Evolutionary conservation across 805 yeast species (phyloP).

Genomic region (Yarrowia sp.): DNA sequence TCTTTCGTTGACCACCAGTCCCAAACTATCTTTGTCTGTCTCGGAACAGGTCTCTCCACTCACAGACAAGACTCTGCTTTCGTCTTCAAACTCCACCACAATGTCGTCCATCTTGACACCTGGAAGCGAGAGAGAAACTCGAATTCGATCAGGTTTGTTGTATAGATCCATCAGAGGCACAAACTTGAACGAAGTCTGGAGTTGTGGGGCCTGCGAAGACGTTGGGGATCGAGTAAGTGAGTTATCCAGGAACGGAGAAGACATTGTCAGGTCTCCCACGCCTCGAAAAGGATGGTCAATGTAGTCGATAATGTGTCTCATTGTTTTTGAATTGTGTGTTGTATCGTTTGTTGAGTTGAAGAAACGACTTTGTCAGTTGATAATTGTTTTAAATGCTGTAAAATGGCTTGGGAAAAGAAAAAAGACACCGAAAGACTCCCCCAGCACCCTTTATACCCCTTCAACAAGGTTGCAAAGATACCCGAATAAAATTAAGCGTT

Average conservation of each 20-base stretch:
- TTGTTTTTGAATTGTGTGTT: background rate
- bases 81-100: slow-evolving; percentile 57
- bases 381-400: background rate
- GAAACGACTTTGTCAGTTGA: background rate
- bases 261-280: slow-evolving; percentile 6
- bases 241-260: slow-evolving; percentile 4
- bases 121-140: slow-evolving; percentile 51
- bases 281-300: slow-evolving; percentile 14
- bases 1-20: slow-evolving; percentile 50
- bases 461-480: background rate
- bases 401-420: background rate
- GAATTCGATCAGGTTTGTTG: slow-evolving; percentile 46
- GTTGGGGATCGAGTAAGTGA: background rate
- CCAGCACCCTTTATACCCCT: background rate
- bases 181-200: slow-evolving; percentile 32
- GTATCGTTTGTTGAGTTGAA: background rate
- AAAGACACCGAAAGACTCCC: background rate
- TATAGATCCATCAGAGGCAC: slow-evolving; percentile 59
- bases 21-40: slow-evolving; percentile 24
- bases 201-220: background rate
- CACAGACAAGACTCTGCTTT: slow-evolving; percentile 51
- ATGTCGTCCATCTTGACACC: slow-evolving; percentile 54
- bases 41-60: slow-evolving; percentile 41
- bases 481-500: background rate
- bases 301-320: slow-evolving; percentile 9